phyloP scores from a whole-genome alignment of 1,284 basidiomycete species.

The Amylostereum areolatum region DNA sequence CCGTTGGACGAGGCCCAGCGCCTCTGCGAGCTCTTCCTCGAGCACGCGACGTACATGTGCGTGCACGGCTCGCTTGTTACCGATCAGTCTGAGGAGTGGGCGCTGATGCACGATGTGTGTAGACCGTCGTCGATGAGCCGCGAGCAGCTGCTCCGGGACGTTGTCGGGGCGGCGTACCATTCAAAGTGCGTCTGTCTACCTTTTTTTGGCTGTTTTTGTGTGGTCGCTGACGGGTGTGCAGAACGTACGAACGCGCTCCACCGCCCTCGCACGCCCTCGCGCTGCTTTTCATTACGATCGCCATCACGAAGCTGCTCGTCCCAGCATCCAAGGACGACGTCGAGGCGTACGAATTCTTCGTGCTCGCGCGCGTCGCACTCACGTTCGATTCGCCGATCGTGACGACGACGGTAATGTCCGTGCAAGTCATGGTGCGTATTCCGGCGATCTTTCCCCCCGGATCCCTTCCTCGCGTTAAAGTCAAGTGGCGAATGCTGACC shows the following conservation, averaged over 20 bases:
- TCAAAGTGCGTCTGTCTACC: not conserved
- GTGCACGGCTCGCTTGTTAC: not conserved
- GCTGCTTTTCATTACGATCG: constrained; percentile 47
- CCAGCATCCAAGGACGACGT: constrained; percentile 32
- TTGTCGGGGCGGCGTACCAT: not conserved
- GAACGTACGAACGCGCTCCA: not conserved
- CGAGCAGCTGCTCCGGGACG: not conserved
- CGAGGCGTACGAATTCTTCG: constrained; percentile 54
- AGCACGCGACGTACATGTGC: constrained; percentile 11
- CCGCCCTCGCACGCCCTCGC: constrained; percentile 37
- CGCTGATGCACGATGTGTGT: no score
- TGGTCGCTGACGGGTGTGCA: not conserved
- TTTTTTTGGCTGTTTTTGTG: constrained; percentile 8
- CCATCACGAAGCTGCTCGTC: constrained; percentile 41
- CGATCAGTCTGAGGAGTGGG: no score
- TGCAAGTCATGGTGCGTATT: constrained; percentile 44
- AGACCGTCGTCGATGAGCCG: not conserved
- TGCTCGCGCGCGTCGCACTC: constrained; percentile 46
- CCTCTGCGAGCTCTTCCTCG: constrained; percentile 11
- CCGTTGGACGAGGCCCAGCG: constrained; percentile 12
- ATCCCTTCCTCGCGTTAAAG: no score
- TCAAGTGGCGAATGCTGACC: not conserved
- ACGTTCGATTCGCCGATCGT: constrained; percentile 36
- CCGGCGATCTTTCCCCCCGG: not conserved
- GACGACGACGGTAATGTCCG: constrained; percentile 44